phyloP scores from a whole-genome alignment of 2,329 filamentous ascomycete genomes.

The Phaeosphaeria sp. region DNA sequence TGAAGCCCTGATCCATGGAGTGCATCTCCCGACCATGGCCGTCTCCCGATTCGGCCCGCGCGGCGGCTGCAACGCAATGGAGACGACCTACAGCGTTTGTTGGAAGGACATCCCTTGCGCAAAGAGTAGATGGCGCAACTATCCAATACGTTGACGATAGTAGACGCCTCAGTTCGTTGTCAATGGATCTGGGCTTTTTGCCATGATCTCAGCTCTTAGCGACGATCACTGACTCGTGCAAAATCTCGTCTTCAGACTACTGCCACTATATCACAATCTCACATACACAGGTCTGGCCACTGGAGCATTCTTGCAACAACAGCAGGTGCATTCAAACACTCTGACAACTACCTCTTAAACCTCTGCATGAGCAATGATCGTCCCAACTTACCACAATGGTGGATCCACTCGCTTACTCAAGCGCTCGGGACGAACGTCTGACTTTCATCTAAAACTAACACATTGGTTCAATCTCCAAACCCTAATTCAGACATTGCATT shows the following conservation, averaged over 20 bases:
- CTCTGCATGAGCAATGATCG: constrained; percentile 2
- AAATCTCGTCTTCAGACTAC: neutral
- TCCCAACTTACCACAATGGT: constrained; percentile 2
- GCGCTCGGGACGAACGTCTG: constrained; percentile 12
- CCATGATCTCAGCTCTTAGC: constrained; percentile 4
- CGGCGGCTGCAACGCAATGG: constrained; percentile 10
- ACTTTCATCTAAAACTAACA: constrained; percentile 19
- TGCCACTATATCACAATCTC: neutral
- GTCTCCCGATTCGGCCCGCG: constrained; percentile 23
- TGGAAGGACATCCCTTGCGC: constrained; percentile 16
- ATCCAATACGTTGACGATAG: neutral
- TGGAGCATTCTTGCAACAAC: neutral
- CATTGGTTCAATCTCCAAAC: constrained; percentile 12
- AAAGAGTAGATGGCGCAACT: constrained; percentile 1
- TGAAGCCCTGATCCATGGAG: constrained; percentile 19
- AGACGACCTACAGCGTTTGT: neutral
- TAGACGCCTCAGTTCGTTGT: neutral
- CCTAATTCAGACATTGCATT: constrained; percentile 5
- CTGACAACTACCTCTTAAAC: neutral
- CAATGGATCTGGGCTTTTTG: neutral
- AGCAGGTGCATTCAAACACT: neutral
- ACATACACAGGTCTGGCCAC: neutral
- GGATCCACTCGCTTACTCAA: constrained; percentile 20
- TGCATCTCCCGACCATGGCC: constrained; percentile 24
- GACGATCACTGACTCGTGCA: neutral